phyloP scores from a whole-genome alignment of 148 eudicot species.

The Silene uniflora region DNA sequence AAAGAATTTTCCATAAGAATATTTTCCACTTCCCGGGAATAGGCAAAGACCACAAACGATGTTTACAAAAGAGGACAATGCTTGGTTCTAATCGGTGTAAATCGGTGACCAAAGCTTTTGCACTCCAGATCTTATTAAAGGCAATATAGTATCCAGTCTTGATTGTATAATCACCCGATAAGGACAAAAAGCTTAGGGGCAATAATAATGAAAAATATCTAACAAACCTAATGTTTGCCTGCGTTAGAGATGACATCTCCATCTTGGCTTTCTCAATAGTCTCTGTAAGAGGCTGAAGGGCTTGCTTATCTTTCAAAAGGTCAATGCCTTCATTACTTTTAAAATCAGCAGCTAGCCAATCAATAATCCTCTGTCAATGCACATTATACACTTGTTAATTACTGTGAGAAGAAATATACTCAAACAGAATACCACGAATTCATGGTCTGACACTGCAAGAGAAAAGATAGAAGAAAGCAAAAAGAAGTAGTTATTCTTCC shows the following conservation, averaged over 20 bases:
- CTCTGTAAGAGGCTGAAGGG: conserved; percentile 92
- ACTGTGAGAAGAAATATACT: not conserved
- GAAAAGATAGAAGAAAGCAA: not conserved
- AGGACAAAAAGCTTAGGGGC: not conserved
- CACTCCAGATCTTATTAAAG: too few relatives aligned
- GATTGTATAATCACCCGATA: too few relatives aligned
- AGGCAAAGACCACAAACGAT: too few relatives aligned
- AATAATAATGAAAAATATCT: not conserved
- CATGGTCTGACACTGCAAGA: not conserved
- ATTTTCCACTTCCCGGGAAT: too few relatives aligned
- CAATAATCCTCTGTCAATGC: conserved; percentile 73
- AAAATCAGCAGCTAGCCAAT: conserved; percentile 81
- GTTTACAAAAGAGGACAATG: too few relatives aligned
- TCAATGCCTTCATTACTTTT: conserved; percentile 93
- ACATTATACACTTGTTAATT: conserved; percentile 1
- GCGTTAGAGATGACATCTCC: conserved; percentile 88
- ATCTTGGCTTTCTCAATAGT: conserved; percentile 97
- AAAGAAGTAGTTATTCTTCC: not conserved
- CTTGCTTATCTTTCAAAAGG: conserved; percentile 87
- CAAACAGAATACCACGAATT: not conserved
- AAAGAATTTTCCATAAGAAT: too few relatives aligned
- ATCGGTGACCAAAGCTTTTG: too few relatives aligned
- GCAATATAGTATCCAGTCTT: too few relatives aligned
- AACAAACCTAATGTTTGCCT: too few relatives aligned
- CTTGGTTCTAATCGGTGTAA: too few relatives aligned